Evolutionary conservation across 306 rosid species (phyloP), one percentile per base, ranked within the genome.

Genomic region (Cucurbita pepo): DNA sequence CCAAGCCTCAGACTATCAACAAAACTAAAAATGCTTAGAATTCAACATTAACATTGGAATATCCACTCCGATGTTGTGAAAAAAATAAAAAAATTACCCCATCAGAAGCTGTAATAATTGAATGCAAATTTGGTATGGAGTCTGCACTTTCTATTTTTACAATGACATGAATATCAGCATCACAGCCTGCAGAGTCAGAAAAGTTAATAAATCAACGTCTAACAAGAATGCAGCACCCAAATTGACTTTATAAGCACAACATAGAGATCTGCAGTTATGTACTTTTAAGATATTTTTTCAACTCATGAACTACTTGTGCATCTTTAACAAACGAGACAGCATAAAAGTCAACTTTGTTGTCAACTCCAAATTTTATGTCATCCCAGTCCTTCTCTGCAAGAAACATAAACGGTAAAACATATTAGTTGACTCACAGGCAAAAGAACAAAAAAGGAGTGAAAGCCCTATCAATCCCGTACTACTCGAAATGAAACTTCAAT

Each of bases 291-390:
- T 94, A 94, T 40, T 85, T 88, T 87, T 91, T 94, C 92, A 94
- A 73, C 76, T 94, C 91, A 47, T 91, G 92, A 76, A 91, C 99
- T 1, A 94, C 97, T 85, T 94, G 86, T 12, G 95, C 99, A 83
- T 88, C 96, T 88, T 94, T 94, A 64, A 94, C 99, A 78, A 94
- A 94, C 18, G 99, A 94, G 76, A 94, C 99, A n/a, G 99, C 99
- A 83, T 94, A 94, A 78, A 94, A 94, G 77, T 94, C 99, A 79
- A 94, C 97, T 88, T 85, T 52, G 85, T 94, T 94, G 74, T 94
- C 99, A 53, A 91, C 97, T 82, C 99, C 99, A 77, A 94, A 94
- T 84, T 94, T 88, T 78, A 94, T 94, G 79, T 94, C 99, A 69
- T 94, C 99, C 99, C 99, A 94, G 79, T 94, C 99, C 94, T 94